These are phyloP conservation scores for Amaranthus hypochondriacus DNA, from an alignment of 148 eudicot genomes.

Conservation along the genomic window DNA sequence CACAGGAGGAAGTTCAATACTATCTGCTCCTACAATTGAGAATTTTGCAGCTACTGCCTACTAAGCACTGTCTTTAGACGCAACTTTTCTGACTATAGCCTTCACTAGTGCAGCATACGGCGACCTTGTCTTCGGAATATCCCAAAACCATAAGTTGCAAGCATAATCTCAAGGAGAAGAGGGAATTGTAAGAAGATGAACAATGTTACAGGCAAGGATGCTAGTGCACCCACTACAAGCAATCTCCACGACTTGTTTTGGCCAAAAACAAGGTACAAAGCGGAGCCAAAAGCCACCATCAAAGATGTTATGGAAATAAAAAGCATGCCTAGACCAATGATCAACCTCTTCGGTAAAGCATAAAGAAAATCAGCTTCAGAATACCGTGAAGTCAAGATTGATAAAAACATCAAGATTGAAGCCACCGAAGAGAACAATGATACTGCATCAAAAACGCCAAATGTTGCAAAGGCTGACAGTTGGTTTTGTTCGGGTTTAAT, in stretches of 20 bases:
- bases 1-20: no score
- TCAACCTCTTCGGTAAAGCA: conserved; percentile 17
- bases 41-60: no score
- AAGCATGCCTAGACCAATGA: conserved; percentile 16
- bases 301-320: conserved; percentile 18
- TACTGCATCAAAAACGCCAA: conserved; percentile 17
- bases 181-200: conserved; percentile 16
- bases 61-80: no score
- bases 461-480: not conserved
- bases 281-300: conserved; percentile 18
- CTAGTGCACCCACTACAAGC: not conserved
- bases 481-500: not conserved
- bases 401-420: conserved; percentile 23
- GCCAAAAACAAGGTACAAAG: conserved; percentile 23
- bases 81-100: no score
- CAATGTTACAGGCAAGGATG: conserved; percentile 8
- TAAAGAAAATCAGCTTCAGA: conserved; percentile 20
- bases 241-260: conserved; percentile 15
- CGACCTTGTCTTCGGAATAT: conserved; percentile 8
- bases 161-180: conserved; percentile 8
- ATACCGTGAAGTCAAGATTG: conserved; percentile 25
- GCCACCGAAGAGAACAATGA: conserved; percentile 23
- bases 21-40: no score
- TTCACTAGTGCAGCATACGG: no score
- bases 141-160: conserved; percentile 9